Percentiles rank a stretch among this genome's conserved stretches.
phyloP scores from a whole-genome alignment of 2,329 filamentous ascomycete species.

The Fusarium citri region DNA sequence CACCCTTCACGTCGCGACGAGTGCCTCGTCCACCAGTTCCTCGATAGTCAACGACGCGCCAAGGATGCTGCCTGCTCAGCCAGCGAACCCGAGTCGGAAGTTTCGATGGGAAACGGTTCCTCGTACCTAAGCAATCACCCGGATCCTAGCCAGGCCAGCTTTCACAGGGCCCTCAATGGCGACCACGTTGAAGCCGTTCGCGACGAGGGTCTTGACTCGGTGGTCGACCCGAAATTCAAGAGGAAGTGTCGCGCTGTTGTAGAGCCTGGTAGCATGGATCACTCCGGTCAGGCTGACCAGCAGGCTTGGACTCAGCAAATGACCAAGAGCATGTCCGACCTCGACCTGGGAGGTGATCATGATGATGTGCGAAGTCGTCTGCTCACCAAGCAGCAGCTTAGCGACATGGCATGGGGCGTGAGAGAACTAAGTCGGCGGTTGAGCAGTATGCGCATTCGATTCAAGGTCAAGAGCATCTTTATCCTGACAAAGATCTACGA shows the following conservation, averaged over 20 bases:
- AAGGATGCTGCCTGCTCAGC: conserved; percentile 45
- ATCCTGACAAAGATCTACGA: conserved; percentile 94
- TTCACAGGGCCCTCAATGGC: conserved; percentile 26
- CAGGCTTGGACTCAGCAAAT: conserved; percentile 65
- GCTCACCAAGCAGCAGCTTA: conserved; percentile 92
- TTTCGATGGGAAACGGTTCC: conserved; percentile 45
- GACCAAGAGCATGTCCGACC: conserved; percentile 56
- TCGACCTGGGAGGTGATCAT: conserved; percentile 52
- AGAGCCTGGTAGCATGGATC: conserved; percentile 56
- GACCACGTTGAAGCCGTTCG: conserved; percentile 23
- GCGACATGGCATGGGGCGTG: conserved; percentile 97
- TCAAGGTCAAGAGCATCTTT: conserved; percentile 86
- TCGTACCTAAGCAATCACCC: conserved; percentile 32
- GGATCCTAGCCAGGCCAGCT: conserved; percentile 20
- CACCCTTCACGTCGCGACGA: conserved; percentile 57
- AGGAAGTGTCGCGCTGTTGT: conserved; percentile 49
- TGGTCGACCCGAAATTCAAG: conserved; percentile 40
- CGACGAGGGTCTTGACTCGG: conserved; percentile 34
- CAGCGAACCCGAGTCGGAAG: conserved; percentile 45
- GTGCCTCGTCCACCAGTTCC: conserved; percentile 74
- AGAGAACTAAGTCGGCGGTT: conserved; percentile 88
- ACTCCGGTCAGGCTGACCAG: conserved; percentile 66
- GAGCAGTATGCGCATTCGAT: conserved; percentile 83
- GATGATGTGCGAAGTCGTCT: conserved; percentile 71
- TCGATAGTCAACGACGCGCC: conserved; percentile 65